Base-by-base conservation (phyloP, 208 protist genomes). In the Leishmania amazonensis region DNA sequence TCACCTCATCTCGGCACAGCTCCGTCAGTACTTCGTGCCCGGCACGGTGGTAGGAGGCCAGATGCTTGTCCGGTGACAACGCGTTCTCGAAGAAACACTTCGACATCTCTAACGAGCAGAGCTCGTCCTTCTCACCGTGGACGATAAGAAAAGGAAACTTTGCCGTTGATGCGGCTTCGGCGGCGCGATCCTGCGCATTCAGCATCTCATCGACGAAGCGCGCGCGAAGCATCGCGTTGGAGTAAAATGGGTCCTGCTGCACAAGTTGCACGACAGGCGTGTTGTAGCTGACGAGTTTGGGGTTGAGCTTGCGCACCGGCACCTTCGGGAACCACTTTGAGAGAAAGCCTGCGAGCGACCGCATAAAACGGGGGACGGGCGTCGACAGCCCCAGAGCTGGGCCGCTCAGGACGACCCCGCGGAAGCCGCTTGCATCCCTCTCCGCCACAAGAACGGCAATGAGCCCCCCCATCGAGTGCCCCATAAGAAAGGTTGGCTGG, bases 401-500 rank as follows among this genome's bases (percentile, higher is more conserved):
- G 40, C 91, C 93, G 77, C 91, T 95, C 6, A 96, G 88, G 1
- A 96, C 75, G 47, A 96, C 90, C 15, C 79, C 88, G 42, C 73
- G 67, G 47, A 86, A 91, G 38, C 38, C 76, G 3, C 42, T 76
- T 7, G 71, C 75, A 17, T 88, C 83, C 28, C 91, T 88, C 58
- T 90, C 68, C 19, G 91, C 89, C 47, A 93, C 84, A n/a, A 85
- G 86, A 24, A 82, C 84, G 7, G 88, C 70, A 65, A 96, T 95
- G 31, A 96, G 83, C 3, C 93, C 93, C 8, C 93, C 93, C 93
- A 96, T 96, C 51, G 93, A 96, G 78, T 96, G 93, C 13, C 93
- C 93, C 45, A 96, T 53, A 40, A 96, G 84, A 72, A 91, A 91
- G n/a, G 81, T 85, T 38, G 91, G 88, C 60, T 90, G 76, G 11